Conservation (phyloP, 768 basidiomycete species). For the Rossbeevera mucosa region DNA sequence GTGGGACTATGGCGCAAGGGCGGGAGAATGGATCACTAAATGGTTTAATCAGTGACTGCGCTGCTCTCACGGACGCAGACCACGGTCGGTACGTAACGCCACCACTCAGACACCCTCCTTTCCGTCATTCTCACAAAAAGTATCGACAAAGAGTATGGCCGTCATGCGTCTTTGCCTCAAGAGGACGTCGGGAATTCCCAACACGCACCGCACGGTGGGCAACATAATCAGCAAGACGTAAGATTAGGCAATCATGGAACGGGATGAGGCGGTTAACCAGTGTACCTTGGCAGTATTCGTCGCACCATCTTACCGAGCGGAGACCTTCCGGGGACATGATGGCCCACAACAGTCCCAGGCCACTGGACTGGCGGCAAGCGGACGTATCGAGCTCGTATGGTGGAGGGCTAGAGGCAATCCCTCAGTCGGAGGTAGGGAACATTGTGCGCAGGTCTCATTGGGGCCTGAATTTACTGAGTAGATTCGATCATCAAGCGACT, state of each 20-base stretch:
- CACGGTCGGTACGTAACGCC: slow-evolving; percentile 30
- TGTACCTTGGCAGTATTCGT: slow-evolving; percentile 25
- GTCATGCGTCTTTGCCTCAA: slow-evolving; percentile 29
- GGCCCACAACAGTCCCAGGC: slow-evolving; percentile 32
- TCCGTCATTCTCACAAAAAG: slow-evolving; percentile 17
- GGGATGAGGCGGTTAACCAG: slow-evolving; percentile 17
- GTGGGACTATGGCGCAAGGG: slow-evolving; percentile 12
- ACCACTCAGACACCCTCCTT: slow-evolving; percentile 5
- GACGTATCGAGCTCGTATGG: slow-evolving; percentile 30
- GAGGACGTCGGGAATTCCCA: slow-evolving; percentile 30
- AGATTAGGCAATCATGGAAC: slow-evolving; percentile 19
- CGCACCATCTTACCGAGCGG: slow-evolving; percentile 32
- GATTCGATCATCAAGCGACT: slow-evolving; percentile 37
- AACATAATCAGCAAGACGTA: slow-evolving; percentile 32
- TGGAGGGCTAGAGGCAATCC: slow-evolving; percentile 27
- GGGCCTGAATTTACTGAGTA: slow-evolving; percentile 31
- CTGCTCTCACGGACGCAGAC: slow-evolving; percentile 35
- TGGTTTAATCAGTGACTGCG: slow-evolving; percentile 26
- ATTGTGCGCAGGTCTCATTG: slow-evolving; percentile 11
- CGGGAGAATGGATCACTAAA: slow-evolving; percentile 19
- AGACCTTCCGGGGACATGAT: slow-evolving; percentile 31
- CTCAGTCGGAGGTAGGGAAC: slow-evolving; percentile 32
- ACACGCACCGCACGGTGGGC: slow-evolving; percentile 25
- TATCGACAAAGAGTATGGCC: slow-evolving; percentile 29
- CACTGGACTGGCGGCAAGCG: slow-evolving; percentile 32